A percentile compares a stretch with the other conserved stretches of the same genome.
Evolutionary conservation across 2,329 filamentous ascomycete species (phyloP).

Genomic region (Colletotrichum brevisporum): DNA sequence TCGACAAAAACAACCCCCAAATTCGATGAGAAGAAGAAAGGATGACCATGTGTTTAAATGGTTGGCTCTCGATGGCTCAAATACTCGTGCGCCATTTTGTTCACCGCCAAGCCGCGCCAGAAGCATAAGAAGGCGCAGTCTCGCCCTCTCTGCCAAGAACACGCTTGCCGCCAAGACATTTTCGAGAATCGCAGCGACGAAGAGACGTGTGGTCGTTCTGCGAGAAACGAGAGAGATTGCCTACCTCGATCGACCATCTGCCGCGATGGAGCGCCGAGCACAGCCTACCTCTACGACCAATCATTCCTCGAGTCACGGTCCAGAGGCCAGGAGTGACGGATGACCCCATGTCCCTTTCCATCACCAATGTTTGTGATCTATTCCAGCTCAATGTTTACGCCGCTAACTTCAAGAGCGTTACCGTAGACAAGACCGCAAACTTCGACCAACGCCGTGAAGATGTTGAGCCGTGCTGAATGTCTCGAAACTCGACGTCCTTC

Average conservation of each 20-base stretch:
- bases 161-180: conserved; percentile 23
- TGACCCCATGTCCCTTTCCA: neutral
- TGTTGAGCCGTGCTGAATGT: too few relatives aligned
- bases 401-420: neutral
- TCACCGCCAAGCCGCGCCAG: conserved; percentile 12
- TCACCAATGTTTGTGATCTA: neutral
- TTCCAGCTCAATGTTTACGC: neutral
- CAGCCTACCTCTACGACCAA: neutral
- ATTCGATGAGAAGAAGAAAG: neutral
- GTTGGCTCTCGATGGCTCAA: conserved; percentile 16
- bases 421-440: neutral
- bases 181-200: neutral
- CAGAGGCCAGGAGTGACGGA: neutral
- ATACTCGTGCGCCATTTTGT: conserved; percentile 20
- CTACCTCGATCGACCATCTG: neutral
- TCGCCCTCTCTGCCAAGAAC: conserved; percentile 22
- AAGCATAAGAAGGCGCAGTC: conserved; percentile 30
- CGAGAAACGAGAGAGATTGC: neutral
- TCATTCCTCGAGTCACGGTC: neutral
- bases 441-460: neutral
- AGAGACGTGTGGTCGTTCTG: neutral
- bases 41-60: conserved; percentile 18
- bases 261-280: neutral
- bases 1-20: neutral
- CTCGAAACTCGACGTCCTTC: neutral